Conservation (phyloP, 2,329 filamentous ascomycete genomes). For the Alternaria panax region DNA sequence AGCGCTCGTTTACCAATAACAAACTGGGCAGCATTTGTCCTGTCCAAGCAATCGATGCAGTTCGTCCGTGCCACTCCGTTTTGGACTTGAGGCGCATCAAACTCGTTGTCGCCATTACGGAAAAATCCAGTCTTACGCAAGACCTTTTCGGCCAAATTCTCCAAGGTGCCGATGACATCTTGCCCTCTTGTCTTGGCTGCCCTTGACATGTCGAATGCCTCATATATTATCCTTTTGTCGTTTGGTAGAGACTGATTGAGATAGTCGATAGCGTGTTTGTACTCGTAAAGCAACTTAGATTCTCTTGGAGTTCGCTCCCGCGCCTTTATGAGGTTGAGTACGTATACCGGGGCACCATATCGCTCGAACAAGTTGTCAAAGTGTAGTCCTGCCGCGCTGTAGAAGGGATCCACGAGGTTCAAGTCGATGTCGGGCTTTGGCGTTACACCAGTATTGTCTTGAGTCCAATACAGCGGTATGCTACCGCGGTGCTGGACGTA, state of each 20-base stretch:
- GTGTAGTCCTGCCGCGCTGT: conserved; percentile 88
- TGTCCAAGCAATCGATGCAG: conserved; percentile 96
- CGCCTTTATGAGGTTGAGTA: conserved; percentile 85
- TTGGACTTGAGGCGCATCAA: conserved; percentile 73
- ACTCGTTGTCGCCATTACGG: conserved; percentile 81
- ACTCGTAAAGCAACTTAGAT: conserved; percentile 87
- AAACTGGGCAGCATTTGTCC: conserved; percentile 97
- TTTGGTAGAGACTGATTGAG: conserved; percentile 91
- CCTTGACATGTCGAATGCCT: conserved; percentile 97
- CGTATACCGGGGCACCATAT: conserved; percentile 91
- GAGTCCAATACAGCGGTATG: conserved; percentile 96
- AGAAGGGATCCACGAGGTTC: conserved; percentile 95
- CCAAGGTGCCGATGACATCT: conserved; percentile 91
- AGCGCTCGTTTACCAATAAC: conserved; percentile 95
- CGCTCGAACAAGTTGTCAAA: conserved; percentile 94
- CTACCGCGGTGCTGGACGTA: conserved; percentile 97
- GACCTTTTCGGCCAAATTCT: conserved; percentile 87
- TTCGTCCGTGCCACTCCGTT: conserved; percentile 95
- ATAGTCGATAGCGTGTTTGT: conserved; percentile 85
- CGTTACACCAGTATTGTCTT: conserved; percentile 92
- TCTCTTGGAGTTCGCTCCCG: conserved; percentile 89
- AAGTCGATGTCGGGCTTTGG: conserved; percentile 96
- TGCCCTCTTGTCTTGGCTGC: conserved; percentile 89
- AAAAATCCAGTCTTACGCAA: conserved; percentile 90
- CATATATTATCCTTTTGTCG: conserved; percentile 87